Base-by-base conservation (phyloP, 164 flowering plant genomes). In the Stephania yunnanensis region DNA sequence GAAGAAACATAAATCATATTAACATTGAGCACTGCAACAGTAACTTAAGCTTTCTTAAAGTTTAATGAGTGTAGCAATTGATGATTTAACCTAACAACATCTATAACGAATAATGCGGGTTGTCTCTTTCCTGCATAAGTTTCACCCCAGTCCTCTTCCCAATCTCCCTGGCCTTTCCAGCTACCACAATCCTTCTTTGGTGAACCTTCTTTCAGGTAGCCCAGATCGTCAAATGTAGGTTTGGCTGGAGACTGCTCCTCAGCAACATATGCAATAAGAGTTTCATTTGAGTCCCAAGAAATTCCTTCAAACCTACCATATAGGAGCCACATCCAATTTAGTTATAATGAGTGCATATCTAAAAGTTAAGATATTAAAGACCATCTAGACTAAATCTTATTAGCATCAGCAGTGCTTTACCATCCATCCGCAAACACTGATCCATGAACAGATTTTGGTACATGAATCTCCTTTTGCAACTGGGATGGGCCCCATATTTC, bases 61-160 rank as follows among this genome's bases (percentile, higher is more conserved):
- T 42, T 31, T 31, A 7, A 63, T 19, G n/a, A 7, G 48, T 45
- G 46, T 7, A 6, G 50, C 36, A 19, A 64, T 12, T 50, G 58
- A 68, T 4, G 53, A 15, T 4, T 46, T 63, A 25, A 94, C 99
- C 99, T 92, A 76, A 81, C 70, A 53, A 85, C 72, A 69, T 88
- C 72, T 75, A 94, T 76, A 76, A 92, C 91, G 85, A 91, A 96
- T 48, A 94, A 88, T 19, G 95, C 90, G 77, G 98, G 97, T 81
- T 87, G 90, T 84, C 93, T 87, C 81, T 94, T 94, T 44, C 96
- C 96, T 0, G 88, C 85, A 80, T 96, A 96, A 63, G 95, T 81
- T 85, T 96, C 99, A 53, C 98, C 99, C 99, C 99, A 96, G 12
- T 87, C 88, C 83, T 96, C 97, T 72, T 90, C 90, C 87, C 91